A percentile compares a stretch with the other conserved stretches of the same genome.
Conservation (phyloP, 257 asterid species). For the Agastache rugosa region DNA sequence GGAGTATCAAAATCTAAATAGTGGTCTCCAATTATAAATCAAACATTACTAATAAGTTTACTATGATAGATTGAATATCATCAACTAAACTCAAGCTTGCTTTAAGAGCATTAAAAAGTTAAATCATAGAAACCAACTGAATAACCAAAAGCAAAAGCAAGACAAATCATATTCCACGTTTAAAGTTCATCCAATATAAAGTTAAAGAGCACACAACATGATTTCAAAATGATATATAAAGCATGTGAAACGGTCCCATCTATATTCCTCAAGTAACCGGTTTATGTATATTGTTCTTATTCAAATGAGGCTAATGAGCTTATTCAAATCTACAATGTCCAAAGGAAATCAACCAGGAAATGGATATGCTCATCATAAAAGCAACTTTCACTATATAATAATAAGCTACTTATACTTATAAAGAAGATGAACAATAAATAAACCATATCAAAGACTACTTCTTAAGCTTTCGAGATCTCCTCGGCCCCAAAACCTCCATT, state of each 20-base stretch:
- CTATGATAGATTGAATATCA: background rate
- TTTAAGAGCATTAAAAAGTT: background rate
- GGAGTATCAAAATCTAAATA: conserved; percentile 1
- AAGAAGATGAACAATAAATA: conserved; percentile 12
- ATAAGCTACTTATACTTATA: conserved; percentile 30
- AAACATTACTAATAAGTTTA: background rate
- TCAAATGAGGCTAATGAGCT: conserved; percentile 41
- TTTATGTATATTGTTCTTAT: conserved; percentile 42
- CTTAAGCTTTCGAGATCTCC: conserved; percentile 75
- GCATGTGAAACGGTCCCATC: conserved; percentile 32
- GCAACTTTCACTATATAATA: conserved; percentile 37
- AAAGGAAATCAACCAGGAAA: conserved; percentile 30
- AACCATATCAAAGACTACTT: conserved; percentile 48
- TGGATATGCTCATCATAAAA: conserved; percentile 40
- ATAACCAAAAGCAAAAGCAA: conserved; percentile 11
- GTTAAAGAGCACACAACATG: conserved; percentile 27
- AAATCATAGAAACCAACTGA: background rate
- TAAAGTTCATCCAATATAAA: conserved; percentile 19
- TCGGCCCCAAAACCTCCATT: conserved; percentile 90
- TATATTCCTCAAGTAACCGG: conserved; percentile 29
- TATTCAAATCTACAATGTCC: conserved; percentile 46
- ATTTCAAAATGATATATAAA: conserved; percentile 31
- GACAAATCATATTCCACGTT: conserved; percentile 11
- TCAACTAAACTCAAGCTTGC: background rate
- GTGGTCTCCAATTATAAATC: background rate